A percentile compares a stretch with the other conserved stretches of the same genome.
Evolutionary conservation across 2,329 filamentous ascomycete genomes (phyloP).

Genomic region (Trichophyton mentagrophytes): DNA sequence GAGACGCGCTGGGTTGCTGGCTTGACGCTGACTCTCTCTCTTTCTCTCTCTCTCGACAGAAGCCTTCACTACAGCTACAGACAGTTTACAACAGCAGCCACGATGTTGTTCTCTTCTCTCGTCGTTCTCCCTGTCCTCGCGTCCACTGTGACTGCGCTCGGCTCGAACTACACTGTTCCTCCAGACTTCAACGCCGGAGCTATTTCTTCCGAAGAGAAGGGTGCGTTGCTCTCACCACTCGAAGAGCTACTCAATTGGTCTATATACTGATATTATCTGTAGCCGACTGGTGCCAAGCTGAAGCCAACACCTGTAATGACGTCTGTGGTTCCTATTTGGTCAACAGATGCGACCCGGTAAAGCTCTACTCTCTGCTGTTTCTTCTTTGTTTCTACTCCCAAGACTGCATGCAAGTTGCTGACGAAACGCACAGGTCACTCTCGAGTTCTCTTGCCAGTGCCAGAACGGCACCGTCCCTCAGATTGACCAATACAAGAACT

Average conservation of each 20-base stretch:
- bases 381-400: neutral
- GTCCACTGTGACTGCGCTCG: conserved; percentile 34
- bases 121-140: conserved; percentile 36
- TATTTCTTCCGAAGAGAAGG: conserved; percentile 26
- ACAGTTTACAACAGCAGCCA: neutral
- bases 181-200: conserved; percentile 31
- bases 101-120: conserved; percentile 33
- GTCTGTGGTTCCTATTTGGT: conserved; percentile 41
- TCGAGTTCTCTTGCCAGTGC: conserved; percentile 48
- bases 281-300: conserved; percentile 46
- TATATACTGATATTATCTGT: neutral
- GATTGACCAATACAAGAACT: conserved; percentile 43
- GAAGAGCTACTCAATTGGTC: neutral
- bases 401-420: conserved; percentile 9
- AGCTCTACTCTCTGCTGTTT: conserved; percentile 18
- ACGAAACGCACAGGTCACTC: conserved; percentile 28
- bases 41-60: neutral
- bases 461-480: conserved; percentile 42
- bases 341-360: conserved; percentile 47
- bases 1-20: neutral
- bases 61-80: neutral
- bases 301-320: conserved; percentile 47
- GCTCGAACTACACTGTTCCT: conserved; percentile 19
- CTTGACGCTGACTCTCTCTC: neutral
- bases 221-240: conserved; percentile 13